Percentiles rank a stretch among this genome's conserved stretches.
These are phyloP conservation scores for Sarcodon sp. DNA, from an alignment of 768 basidiomycete species.

Conservation along the genomic window DNA sequence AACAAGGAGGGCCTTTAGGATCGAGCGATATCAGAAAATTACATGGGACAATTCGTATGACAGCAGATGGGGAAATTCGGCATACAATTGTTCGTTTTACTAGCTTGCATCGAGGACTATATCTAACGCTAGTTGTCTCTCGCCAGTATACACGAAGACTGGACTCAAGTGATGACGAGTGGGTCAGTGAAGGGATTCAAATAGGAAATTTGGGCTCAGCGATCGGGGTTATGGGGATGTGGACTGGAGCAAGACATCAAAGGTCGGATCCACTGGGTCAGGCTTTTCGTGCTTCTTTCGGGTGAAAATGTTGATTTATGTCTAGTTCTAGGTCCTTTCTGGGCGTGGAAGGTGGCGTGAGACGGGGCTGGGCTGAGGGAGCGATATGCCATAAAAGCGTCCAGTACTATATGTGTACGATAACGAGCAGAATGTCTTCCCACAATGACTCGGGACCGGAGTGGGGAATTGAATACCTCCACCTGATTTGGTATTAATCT, in stretches of 20 bases:
- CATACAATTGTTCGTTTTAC: slow-evolving; percentile 33
- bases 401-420: too few species aligned
- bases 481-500: too few species aligned
- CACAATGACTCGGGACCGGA: too few species aligned
- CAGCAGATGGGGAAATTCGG: slow-evolving; percentile 33
- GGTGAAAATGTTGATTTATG: background rate
- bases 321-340: slow-evolving; percentile 23
- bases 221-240: slow-evolving; percentile 38
- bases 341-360: slow-evolving; percentile 29
- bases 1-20: slow-evolving; percentile 26
- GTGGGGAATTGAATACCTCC: too few species aligned
- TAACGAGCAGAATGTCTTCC: too few species aligned
- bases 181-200: slow-evolving; percentile 45
- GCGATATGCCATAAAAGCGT: too few species aligned
- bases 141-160: slow-evolving; percentile 12
- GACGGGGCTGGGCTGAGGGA: background rate
- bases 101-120: background rate
- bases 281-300: background rate
- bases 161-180: slow-evolving; percentile 24
- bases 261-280: slow-evolving; percentile 28
- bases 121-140: background rate
- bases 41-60: slow-evolving; percentile 32
- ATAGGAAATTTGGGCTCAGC: slow-evolving; percentile 42
- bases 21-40: slow-evolving; percentile 23
- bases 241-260: slow-evolving; percentile 40